Base-by-base conservation (phyloP, 1,139 yeast species). In the Geotrichum fermentans region DNA sequence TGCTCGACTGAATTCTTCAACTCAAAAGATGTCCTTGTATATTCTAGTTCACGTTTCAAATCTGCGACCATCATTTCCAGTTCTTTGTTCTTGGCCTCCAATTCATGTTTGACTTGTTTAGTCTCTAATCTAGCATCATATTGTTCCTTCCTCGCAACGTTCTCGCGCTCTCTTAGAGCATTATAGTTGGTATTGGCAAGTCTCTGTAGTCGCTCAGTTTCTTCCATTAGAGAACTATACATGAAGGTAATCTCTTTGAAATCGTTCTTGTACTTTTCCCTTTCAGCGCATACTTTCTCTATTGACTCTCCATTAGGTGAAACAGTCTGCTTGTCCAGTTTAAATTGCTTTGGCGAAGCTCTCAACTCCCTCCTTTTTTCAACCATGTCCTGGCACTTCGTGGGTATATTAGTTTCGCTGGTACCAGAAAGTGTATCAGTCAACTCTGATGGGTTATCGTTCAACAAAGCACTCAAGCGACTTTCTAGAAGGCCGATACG, bases 241-340 rank as follows among this genome's bases (percentile, higher is more conserved):
- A 44, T 17, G 20, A 28, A 44, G 13, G 32, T 30, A 10, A 35
- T 38, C 26, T 44, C 47, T 10, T 21, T 32, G 16, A 38, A 44
- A 13, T 44, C 47, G 14, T 37, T 38, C 35, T 44, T 44, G 47
- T 44, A 44, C 41, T 44, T 44, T 5, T 44, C 47, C 38, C 43
- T 33, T 37, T 44, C 47, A 2, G 33, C 37, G 4, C 11, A n/a
- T n/a, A n/a, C n/a, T n/a, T n/a, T n/a, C n/a, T n/a, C n/a, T n/a
- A n/a, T n/a, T n/a, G n/a, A n/a, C n/a, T n/a, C n/a, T n/a, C n/a
- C n/a, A n/a, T n/a, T n/a, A n/a, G n/a, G n/a, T n/a, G n/a, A n/a
- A n/a, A n/a, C n/a, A n/a, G n/a, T n/a, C n/a, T n/a, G n/a, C n/a
- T n/a, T n/a, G n/a, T n/a, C n/a, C n/a, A n/a, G n/a, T n/a, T n/a